Conservation (phyloP, 495 filamentous ascomycete species). For the Immersiella caudata region DNA sequence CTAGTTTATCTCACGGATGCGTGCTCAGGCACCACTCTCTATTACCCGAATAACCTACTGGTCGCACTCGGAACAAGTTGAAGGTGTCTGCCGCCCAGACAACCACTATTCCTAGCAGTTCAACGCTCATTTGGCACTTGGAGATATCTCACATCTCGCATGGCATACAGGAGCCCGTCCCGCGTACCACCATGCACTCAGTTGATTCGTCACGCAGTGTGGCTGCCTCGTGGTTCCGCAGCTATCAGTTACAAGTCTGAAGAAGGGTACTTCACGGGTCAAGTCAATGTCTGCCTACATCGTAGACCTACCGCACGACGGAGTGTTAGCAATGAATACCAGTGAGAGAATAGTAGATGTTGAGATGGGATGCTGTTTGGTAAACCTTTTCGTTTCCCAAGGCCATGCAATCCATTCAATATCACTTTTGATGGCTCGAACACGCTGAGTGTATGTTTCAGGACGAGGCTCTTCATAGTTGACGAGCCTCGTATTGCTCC, state of each 20-base stretch:
- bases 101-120: too few relatives aligned
- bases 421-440: too few relatives aligned
- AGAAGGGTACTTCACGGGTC: neutral
- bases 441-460: neutral
- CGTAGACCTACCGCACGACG: too few relatives aligned
- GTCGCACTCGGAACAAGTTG: too few relatives aligned
- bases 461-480: neutral
- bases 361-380: too few relatives aligned
- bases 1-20: too few relatives aligned
- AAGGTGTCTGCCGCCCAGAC: too few relatives aligned
- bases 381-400: neutral
- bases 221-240: neutral
- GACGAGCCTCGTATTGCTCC: neutral
- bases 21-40: too few relatives aligned
- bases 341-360: too few relatives aligned
- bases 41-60: too few relatives aligned
- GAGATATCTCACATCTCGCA: neutral
- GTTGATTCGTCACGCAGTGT: neutral
- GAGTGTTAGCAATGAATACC: neutral
- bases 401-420: neutral
- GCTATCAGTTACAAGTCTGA: neutral
- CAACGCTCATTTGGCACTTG: neutral
- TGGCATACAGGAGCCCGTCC: neutral
- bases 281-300: neutral
- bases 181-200: neutral